These are phyloP conservation scores for Fusarium pseudograminearum DNA, from an alignment of 2,329 filamentous ascomycete species.

Conservation along the genomic window DNA sequence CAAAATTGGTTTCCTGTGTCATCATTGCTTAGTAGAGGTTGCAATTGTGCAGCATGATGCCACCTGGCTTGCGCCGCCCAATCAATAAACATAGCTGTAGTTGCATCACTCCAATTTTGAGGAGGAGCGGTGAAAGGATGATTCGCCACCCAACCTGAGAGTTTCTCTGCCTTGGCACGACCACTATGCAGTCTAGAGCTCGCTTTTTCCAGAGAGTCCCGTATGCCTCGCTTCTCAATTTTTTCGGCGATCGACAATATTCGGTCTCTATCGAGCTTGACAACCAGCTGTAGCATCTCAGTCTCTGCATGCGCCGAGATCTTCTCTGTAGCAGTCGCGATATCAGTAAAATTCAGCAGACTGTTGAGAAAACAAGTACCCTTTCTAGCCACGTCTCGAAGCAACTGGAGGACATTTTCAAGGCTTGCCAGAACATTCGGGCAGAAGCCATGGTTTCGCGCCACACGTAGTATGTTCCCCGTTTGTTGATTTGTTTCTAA, in stretches of 20 bases:
- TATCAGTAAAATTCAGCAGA: background rate
- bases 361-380: background rate
- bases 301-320: conserved; percentile 17
- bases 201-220: rapidly evolving
- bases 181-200: rapidly evolving
- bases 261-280: background rate
- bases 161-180: background rate
- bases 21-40: conserved; percentile 14
- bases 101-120: background rate
- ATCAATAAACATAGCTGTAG: conserved; percentile 5
- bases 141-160: background rate
- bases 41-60: conserved; percentile 41
- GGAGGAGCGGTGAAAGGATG: background rate
- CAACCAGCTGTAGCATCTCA: conserved; percentile 9
- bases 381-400: background rate
- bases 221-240: background rate
- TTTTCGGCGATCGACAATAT: background rate
- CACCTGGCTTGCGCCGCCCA: conserved; percentile 48
- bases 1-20: conserved; percentile 20
- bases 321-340: background rate
- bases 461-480: conserved; percentile 27
- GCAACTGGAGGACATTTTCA: conserved; percentile 6
- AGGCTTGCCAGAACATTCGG: background rate
- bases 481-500: conserved; percentile 40
- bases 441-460: conserved; percentile 46